Base-by-base conservation (phyloP, 176 grass and related monocot genomes). In the Carex myosuroides region DNA sequence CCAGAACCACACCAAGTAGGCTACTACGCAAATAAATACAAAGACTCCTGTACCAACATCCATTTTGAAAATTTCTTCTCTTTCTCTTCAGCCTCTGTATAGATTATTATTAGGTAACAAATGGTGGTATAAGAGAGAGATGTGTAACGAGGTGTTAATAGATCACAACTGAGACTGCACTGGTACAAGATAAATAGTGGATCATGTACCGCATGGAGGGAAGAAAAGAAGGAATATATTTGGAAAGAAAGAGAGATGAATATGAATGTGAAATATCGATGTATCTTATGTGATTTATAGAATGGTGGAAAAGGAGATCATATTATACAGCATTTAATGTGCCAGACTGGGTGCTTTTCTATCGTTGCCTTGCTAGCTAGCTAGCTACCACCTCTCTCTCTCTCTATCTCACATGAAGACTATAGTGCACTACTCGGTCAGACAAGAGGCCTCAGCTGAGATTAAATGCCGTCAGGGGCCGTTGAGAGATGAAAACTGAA, bases 1-100 rank as follows among this genome's bases (percentile, higher is more conserved):
- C 91, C 89, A 93, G 91, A 95, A 95, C 96, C 96, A 98, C 30
- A 88, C 80, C 80, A 93, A 22, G 89, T 98, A 98, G 62, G 88
- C 83, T 0, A 79, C 83, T 59, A 73, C 22, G 75, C 42, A 85
- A 37, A 88, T 84, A 60, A 33, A 71, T 5, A 54, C 24, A 65
- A 90, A 60, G 42, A 84, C 48, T 85, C 86, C 88, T 32, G 87
- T 83, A 17, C 60, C 59, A 3, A 82, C 58, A 54, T 93, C 95
- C 95, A 94, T 93, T 24, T 52, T 59, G 16, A 13, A 30, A 6
- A 13, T 2, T 13, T 24, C 17, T 18, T 60, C 3, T 70, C 9
- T 60, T 18, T 9, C 68, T 79, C 52, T 18, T n/a, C 13, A 52
- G 55, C 56, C 81, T 56, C 81, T 61, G 5, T 17, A 0, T 20